phyloP scores from a whole-genome alignment of 2,329 filamentous ascomycete genomes.

The Polytolypa hystricis region DNA sequence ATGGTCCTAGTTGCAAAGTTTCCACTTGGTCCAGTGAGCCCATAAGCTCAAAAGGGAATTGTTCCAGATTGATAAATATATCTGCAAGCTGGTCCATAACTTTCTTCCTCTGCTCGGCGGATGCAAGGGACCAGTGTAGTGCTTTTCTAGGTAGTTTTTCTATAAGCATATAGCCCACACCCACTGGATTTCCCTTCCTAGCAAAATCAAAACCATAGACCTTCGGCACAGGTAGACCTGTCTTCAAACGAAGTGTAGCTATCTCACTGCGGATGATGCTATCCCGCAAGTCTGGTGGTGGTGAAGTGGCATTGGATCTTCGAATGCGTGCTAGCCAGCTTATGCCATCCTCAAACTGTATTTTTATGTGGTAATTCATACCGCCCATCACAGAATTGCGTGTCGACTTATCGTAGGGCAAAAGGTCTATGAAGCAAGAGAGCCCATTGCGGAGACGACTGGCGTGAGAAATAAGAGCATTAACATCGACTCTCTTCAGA shows the following conservation, averaged over 20 bases:
- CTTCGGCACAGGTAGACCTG: slow-evolving; percentile 25
- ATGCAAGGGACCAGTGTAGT: slow-evolving; percentile 22
- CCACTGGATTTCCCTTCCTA: slow-evolving; percentile 17
- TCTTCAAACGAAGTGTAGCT: slow-evolving; percentile 30
- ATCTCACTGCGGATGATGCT: slow-evolving; percentile 28
- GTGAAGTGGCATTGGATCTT: slow-evolving; percentile 31
- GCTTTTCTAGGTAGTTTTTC: slow-evolving; percentile 29
- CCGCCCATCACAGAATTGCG: slow-evolving; percentile 33
- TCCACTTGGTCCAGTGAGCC: slow-evolving; percentile 25
- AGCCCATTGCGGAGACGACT: slow-evolving; percentile 26
- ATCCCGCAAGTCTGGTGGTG: slow-evolving; percentile 17
- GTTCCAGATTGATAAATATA: slow-evolving; percentile 29
- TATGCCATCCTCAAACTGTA: slow-evolving; percentile 34
- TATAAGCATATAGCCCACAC: slow-evolving; percentile 31
- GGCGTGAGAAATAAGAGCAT: slow-evolving; percentile 28
- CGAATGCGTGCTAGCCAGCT: slow-evolving; percentile 35
- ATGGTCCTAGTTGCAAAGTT: slow-evolving; percentile 18
- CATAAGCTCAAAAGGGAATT: slow-evolving; percentile 25
- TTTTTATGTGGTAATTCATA: slow-evolving; percentile 36
- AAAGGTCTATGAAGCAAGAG: slow-evolving; percentile 25
- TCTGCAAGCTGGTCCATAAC: slow-evolving; percentile 31
- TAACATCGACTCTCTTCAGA: slow-evolving; percentile 25
- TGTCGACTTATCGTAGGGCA: slow-evolving; percentile 26
- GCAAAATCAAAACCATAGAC: slow-evolving; percentile 26
- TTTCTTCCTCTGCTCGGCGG: slow-evolving; percentile 22